A percentile compares a stretch with the other conserved stretches of the same genome.
Conservation (phyloP, 768 basidiomycete species). For the Sarcodon aspratus region DNA sequence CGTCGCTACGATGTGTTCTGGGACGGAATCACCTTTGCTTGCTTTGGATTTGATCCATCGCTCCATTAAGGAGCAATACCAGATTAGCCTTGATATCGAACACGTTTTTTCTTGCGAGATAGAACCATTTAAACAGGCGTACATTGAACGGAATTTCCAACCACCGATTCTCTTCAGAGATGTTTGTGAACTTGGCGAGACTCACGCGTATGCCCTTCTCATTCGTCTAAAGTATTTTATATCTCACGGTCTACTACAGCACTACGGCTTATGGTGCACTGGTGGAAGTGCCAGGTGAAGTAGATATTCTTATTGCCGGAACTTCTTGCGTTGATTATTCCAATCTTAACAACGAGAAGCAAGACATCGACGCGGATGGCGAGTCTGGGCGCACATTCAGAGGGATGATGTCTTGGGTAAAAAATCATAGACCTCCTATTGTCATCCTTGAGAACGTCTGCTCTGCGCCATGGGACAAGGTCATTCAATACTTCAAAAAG, state of each 20-base stretch:
- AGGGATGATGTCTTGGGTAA: conserved; percentile 92
- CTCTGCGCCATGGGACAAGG: conserved; percentile 75
- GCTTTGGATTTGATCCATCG: conserved; percentile 79
- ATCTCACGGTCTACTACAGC: conserved; percentile 24
- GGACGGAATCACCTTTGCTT: conserved; percentile 89
- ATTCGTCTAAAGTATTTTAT: conserved; percentile 2
- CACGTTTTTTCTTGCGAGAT: conserved; percentile 98
- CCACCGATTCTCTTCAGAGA: conserved; percentile 90
- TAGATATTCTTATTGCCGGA: conserved; percentile 85
- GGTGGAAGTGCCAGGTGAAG: conserved; percentile 79
- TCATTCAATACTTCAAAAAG: conserved; percentile 65
- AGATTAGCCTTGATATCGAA: conserved; percentile 57
- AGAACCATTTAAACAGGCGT: conserved; percentile 94
- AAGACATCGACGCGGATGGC: conserved; percentile 80
- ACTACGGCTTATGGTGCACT: conserved; percentile 88
- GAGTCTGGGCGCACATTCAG: conserved; percentile 91
- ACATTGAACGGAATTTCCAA: conserved; percentile 92
- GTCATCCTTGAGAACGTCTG: conserved; percentile 95
- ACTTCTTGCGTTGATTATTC: conserved; percentile 97
- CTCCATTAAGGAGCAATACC: conserved; percentile 58
- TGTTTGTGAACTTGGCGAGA: conserved; percentile 78
- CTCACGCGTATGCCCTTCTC: conserved; percentile 49
- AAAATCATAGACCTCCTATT: conserved; percentile 76
- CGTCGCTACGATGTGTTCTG: conserved; percentile 96
- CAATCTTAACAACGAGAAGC: conserved; percentile 88